Percentiles rank a stretch among this genome's conserved stretches.
Evolutionary conservation across 805 yeast species (phyloP).

Genomic region (Metschnikowia baotianmanensis): DNA sequence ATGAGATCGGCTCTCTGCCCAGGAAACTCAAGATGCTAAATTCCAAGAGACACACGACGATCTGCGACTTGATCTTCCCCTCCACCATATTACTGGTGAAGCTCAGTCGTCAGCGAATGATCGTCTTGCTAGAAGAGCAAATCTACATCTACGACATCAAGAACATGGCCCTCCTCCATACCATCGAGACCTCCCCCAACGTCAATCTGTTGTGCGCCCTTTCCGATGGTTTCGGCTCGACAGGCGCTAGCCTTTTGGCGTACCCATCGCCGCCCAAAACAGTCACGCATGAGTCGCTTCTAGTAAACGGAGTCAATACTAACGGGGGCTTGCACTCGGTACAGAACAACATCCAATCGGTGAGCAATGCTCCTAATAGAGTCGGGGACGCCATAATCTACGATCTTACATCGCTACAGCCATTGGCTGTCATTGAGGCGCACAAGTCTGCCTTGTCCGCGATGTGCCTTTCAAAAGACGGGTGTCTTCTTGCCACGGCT

Average conservation of each 20-base stretch:
- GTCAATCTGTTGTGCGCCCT: conserved; percentile 58
- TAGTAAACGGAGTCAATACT: conserved; percentile 40
- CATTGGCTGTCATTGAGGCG: conserved; percentile 79
- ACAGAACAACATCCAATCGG: conserved; percentile 39
- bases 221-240: conserved; percentile 36
- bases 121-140: conserved; percentile 43
- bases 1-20: conserved; percentile 69
- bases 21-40: conserved; percentile 79
- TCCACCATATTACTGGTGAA: conserved; percentile 40
- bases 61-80: conserved; percentile 44
- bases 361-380: conserved; percentile 41
- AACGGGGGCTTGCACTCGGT: conserved; percentile 41
- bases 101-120: conserved; percentile 31
- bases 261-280: conserved; percentile 76
- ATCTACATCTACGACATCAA: conserved; percentile 42
- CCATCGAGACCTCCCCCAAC: conserved; percentile 45
- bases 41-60: conserved; percentile 60
- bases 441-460: conserved; percentile 77
- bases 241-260: conserved; percentile 54
- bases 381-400: conserved; percentile 77
- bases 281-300: conserved; percentile 40
- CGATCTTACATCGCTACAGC: conserved; percentile 71
- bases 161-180: conserved; percentile 41
- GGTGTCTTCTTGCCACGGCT: conserved; percentile 81
- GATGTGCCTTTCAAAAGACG: conserved; percentile 68